Conservation (phyloP, 805 yeast genomes). For the Spathaspora girioi region DNA sequence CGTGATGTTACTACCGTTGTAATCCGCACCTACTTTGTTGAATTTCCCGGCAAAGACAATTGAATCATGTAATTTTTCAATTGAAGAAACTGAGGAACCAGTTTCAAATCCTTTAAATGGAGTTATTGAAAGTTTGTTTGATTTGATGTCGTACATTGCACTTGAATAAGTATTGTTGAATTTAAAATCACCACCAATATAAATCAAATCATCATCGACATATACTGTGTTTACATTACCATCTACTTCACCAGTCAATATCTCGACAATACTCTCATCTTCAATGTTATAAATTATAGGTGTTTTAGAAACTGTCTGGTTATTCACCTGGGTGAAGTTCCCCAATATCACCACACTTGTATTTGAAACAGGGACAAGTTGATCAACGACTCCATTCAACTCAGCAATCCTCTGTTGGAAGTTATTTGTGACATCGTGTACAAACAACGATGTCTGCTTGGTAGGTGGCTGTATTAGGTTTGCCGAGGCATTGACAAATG, state of each 20-base stretch:
- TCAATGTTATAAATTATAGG: slow-evolving; percentile 37
- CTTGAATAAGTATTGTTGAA: slow-evolving; percentile 54
- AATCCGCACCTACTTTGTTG: slow-evolving; percentile 50
- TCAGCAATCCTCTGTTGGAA: slow-evolving; percentile 20
- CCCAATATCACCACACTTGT: slow-evolving; percentile 33
- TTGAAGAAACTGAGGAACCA: slow-evolving; percentile 58
- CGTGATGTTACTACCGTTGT: slow-evolving; percentile 25
- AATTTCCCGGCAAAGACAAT: slow-evolving; percentile 82
- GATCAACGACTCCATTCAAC: slow-evolving; percentile 28
- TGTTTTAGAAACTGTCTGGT: slow-evolving; percentile 14
- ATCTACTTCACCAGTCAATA: slow-evolving; percentile 16
- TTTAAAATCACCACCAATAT: slow-evolving; percentile 77
- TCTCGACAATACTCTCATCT: slow-evolving; percentile 17
- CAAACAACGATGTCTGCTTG: slow-evolving; percentile 10
- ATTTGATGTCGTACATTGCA: slow-evolving; percentile 55
- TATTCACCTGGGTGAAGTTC: slow-evolving; percentile 31
- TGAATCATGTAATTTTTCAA: slow-evolving; percentile 47
- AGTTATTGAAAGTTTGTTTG: slow-evolving; percentile 40
- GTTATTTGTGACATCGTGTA: slow-evolving; percentile 18
- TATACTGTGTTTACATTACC: slow-evolving; percentile 33
- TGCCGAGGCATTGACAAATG: slow-evolving; percentile 21
- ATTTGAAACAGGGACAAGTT: slow-evolving; percentile 20
- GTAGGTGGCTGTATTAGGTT: neutral
- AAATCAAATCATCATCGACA: slow-evolving; percentile 47
- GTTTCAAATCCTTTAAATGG: slow-evolving; percentile 77